Base-by-base conservation (phyloP, 345 rosid genomes). In the Eucalyptus fibrosa region DNA sequence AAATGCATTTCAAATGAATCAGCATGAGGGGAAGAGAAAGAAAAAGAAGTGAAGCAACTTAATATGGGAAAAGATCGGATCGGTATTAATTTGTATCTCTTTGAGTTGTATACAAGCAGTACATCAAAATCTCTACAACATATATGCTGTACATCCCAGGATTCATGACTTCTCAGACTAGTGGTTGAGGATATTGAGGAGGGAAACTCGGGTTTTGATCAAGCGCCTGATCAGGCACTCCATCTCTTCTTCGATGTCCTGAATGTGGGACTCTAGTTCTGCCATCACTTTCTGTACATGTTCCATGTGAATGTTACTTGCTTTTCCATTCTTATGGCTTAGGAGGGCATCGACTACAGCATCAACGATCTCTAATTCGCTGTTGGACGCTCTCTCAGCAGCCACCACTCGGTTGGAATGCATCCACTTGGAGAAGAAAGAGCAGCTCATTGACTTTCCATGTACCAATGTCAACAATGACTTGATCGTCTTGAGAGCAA, bases 121-220 rank as follows among this genome's bases (percentile, higher is more conserved):
- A 37, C 26, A 34, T 18, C 44, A 69, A 69, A 34, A 18, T 69
- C 82, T 34, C 82, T 32, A 34, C 77, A 8, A 28, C 42, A 86
- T 49, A 50, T 24, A 49, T 86, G 21, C 42, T 86, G 26, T 50
- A 86, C 62, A 50, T 32, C 62, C 88, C 23, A 86, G 56, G 65
- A 86, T 86, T 50, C 87, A 59, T 50, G 30, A 21, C 51, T 34
- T 51, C 50, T 87, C 24, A n/a, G 60, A n/a, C 51, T 80, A 89
- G 24, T 87, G 47, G 44, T 87, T 92, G 37, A 91, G 86, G 87
- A 88, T 90, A 81, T 93, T 94, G 83, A 94, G 95, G 87, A 94
- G 51, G 18, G 93, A 92, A 42, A 90, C 96, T 90, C 94, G 93
- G 60, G 90, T 89, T 91, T 92, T 93, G 42, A 94, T 93, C 91